Evolutionary conservation across 495 filamentous ascomycete species (phyloP), one percentile per base, ranked within the genome.

Genomic region (Aspergillus cristatus): DNA sequence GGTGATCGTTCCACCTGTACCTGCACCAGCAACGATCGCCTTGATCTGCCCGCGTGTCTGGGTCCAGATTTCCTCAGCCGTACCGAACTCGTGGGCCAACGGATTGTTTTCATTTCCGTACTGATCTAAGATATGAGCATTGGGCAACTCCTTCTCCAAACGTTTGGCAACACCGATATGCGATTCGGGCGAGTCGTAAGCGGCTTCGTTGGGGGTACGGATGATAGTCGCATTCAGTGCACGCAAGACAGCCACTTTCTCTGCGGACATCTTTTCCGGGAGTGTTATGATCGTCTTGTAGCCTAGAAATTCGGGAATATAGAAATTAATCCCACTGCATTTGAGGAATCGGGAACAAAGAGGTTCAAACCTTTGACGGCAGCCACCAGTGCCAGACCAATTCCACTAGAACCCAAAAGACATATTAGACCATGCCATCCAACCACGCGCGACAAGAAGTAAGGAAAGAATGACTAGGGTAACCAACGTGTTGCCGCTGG

Each of bases 261-360:
- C 91, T 18, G 86, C 78, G 5, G 87, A 94, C 91, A 99, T 99
- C 70, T 99, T 99, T 67, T 99, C 91, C 26, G 91, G 91, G 2
- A 99, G 76, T 1, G 91, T 99, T 53, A 99, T 99, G 60, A 99
- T 96, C 12, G 86, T 91, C 60, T 90, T 91, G 65, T 99, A 98
- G 35, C 79, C 73, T 73, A 41, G 5, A 16, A 6, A 17, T 36
- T 12, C 37, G 39, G 32, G 35, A 16, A 28, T 22, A 37, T 8
- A n/a, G n/a, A n/a, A n/a, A n/a, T n/a, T n/a, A n/a, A n/a, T n/a
- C n/a, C n/a, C n/a, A n/a, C n/a, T n/a, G n/a, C 20, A 4, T 24
- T 24, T 4, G 20, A 24, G 8, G 20, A 24, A 24, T 8, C 4
- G 20, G 8, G 20, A 4, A 5, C 8, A 17, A 4, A 8, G 2